Percentiles rank a stretch among this genome's conserved stretches.
Evolutionary conservation across 2,329 filamentous ascomycete genomes (phyloP).

Genomic region (Hypoxylon sp.): DNA sequence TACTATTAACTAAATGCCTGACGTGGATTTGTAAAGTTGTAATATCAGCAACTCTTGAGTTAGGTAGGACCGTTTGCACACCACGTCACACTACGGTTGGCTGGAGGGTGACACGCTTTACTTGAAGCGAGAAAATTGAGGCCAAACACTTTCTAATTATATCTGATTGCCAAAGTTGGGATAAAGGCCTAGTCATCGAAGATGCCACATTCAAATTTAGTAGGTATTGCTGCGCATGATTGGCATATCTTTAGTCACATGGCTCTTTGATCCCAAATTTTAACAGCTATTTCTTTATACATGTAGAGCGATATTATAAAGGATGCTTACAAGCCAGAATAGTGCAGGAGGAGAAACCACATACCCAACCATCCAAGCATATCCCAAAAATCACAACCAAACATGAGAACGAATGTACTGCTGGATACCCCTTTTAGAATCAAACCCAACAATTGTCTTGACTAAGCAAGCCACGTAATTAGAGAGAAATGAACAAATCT

Average conservation of each 20-base stretch:
- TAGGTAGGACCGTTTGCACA: neutral
- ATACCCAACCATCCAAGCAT: slow-evolving; percentile 27
- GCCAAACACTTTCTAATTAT: too few relatives aligned
- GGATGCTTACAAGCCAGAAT: slow-evolving; percentile 22
- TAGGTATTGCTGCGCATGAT: neutral
- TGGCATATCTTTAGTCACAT: neutral
- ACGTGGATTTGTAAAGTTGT: neutral
- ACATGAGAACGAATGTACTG: neutral
- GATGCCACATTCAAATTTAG: too few relatives aligned
- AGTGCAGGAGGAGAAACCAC: slow-evolving; percentile 6
- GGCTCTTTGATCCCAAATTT: neutral
- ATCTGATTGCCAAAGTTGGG: too few relatives aligned
- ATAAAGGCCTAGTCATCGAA: too few relatives aligned
- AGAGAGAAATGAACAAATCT: slow-evolving; percentile 21
- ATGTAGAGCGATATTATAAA: slow-evolving; percentile 1
- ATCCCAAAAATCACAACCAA: slow-evolving; percentile 21
- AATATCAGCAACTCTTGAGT: neutral
- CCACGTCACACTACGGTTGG: neutral
- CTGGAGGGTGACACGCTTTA: neutral
- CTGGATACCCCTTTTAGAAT: neutral
- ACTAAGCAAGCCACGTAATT: slow-evolving; percentile 15
- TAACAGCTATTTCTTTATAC: too few relatives aligned
- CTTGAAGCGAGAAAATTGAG: too few relatives aligned
- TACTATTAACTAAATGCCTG: neutral
- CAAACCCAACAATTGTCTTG: neutral